Percentiles rank a stretch among this genome's conserved stretches.
These are phyloP conservation scores for Leccinum barrowsii DNA, from an alignment of 768 basidiomycete species.

Conservation along the genomic window DNA sequence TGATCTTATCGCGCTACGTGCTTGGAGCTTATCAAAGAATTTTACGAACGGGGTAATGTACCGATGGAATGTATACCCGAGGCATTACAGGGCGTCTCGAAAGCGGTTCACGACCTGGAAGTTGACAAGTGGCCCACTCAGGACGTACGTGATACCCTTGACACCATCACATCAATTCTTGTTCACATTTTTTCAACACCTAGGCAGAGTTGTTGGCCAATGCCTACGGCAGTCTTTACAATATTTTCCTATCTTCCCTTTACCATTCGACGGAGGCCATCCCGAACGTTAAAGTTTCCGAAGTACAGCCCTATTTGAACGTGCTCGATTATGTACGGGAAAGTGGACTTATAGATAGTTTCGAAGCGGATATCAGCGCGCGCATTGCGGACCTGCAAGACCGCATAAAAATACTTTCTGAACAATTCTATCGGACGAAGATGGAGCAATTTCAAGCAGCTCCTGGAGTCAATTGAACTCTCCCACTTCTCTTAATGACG, in stretches of 20 bases:
- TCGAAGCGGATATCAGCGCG: slow-evolving; percentile 67
- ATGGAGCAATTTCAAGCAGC: slow-evolving; percentile 60
- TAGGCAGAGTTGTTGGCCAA: slow-evolving; percentile 68
- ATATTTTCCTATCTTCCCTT: slow-evolving; percentile 77
- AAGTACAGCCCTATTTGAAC: slow-evolving; percentile 58
- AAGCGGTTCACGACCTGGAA: slow-evolving; percentile 66
- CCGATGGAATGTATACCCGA: slow-evolving; percentile 95
- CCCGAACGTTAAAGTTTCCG: slow-evolving; percentile 68
- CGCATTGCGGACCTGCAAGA: slow-evolving; percentile 68
- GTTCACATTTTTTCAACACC: slow-evolving; percentile 2
- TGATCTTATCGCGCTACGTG: slow-evolving; percentile 72
- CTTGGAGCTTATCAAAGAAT: slow-evolving; percentile 78
- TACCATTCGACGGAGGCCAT: slow-evolving; percentile 82
- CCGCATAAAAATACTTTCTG: slow-evolving; percentile 56
- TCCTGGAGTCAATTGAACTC: slow-evolving; percentile 76
- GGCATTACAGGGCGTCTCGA: slow-evolving; percentile 70
- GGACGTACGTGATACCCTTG: slow-evolving; percentile 58
- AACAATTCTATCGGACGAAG: slow-evolving; percentile 59
- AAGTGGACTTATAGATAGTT: slow-evolving; percentile 67
- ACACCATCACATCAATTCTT: slow-evolving; percentile 1
- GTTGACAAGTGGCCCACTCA: slow-evolving; percentile 73
- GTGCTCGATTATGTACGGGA: slow-evolving; percentile 68
- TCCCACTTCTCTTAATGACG: slow-evolving; percentile 79
- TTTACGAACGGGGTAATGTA: slow-evolving; percentile 86
- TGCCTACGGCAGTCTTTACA: slow-evolving; percentile 74